A percentile compares a stretch with the other conserved stretches of the same genome.
phyloP scores from a whole-genome alignment of 2,329 filamentous ascomycete genomes.

The Cladophialophora immunda region DNA sequence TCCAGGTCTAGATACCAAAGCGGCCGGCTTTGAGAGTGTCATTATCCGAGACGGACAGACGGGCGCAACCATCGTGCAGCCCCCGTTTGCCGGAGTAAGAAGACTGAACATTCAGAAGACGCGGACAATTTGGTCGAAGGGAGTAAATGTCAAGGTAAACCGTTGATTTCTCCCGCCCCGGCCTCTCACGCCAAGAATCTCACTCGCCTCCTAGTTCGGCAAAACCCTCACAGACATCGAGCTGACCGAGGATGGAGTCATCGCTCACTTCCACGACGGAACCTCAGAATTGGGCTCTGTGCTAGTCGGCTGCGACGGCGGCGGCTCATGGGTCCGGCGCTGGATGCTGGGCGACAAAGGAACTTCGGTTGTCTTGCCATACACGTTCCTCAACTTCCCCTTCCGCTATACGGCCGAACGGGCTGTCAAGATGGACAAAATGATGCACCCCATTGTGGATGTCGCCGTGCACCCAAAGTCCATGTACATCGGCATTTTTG shows the following conservation, averaged over 20 bases:
- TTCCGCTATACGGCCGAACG: conserved; percentile 34
- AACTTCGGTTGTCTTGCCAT: conserved; percentile 23
- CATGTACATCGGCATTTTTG: conserved; percentile 37
- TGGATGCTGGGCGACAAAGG: conserved; percentile 35
- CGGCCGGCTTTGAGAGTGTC: conserved; percentile 33
- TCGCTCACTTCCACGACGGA: conserved; percentile 38
- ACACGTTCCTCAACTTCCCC: conserved; percentile 37
- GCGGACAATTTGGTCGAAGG: conserved; percentile 46
- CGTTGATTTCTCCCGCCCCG: neutral
- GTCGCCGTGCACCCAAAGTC: conserved; percentile 37
- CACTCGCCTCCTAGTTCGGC: conserved; percentile 24
- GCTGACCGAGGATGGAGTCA: conserved; percentile 29
- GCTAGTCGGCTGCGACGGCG: conserved; percentile 40
- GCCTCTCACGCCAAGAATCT: neutral
- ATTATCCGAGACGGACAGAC: conserved; percentile 35
- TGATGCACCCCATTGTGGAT: conserved; percentile 40
- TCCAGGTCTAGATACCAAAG: conserved; percentile 42
- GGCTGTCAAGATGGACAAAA: conserved; percentile 39
- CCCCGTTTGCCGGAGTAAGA: conserved; percentile 43
- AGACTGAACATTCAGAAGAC: conserved; percentile 50
- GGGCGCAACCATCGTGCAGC: conserved; percentile 43
- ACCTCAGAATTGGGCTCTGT: conserved; percentile 36
- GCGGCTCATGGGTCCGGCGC: conserved; percentile 34
- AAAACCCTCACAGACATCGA: conserved; percentile 33
- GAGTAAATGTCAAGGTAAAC: conserved; percentile 41